These are phyloP conservation scores for Leccinum imitatum DNA, from an alignment of 768 basidiomycete species.

Conservation along the genomic window DNA sequence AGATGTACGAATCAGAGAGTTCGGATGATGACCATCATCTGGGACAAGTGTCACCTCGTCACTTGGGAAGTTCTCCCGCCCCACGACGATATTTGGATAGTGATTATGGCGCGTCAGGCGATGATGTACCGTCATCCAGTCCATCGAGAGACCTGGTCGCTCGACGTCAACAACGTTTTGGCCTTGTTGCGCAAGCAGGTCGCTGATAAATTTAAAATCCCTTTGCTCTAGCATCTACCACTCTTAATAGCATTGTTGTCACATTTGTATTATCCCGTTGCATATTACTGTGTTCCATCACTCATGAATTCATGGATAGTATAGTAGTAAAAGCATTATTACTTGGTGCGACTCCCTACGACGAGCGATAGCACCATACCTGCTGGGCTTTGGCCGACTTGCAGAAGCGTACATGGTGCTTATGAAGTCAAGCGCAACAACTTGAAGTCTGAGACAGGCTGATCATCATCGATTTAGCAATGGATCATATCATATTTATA, in stretches of 20 bases:
- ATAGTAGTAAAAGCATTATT: not conserved
- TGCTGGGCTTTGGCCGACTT: no score
- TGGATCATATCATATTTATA: no score
- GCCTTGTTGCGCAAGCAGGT: conserved; percentile 3
- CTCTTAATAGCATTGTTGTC: conserved; percentile 13
- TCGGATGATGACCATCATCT: conserved; percentile 66
- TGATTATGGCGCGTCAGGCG: conserved; percentile 44
- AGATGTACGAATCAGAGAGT: conserved; percentile 24
- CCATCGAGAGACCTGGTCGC: conserved; percentile 46
- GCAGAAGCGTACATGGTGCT: no score
- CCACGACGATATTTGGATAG: conserved; percentile 39
- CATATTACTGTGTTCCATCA: conserved; percentile 21
- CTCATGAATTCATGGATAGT: not conserved
- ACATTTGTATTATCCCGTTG: conserved; percentile 25
- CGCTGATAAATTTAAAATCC: conserved; percentile 14
- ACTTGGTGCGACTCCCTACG: no score
- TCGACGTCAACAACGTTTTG: conserved; percentile 39
- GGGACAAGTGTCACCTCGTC: conserved; percentile 70
- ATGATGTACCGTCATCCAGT: conserved; percentile 48
- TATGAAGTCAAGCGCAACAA: not conserved
- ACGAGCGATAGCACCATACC: no score
- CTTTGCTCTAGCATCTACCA: conserved; percentile 18
- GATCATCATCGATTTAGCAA: no score
- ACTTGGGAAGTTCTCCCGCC: conserved; percentile 57
- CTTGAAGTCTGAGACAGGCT: no score